Evolutionary conservation across 257 asterid genomes (phyloP).

Genomic region (Coffea eugenioides): DNA sequence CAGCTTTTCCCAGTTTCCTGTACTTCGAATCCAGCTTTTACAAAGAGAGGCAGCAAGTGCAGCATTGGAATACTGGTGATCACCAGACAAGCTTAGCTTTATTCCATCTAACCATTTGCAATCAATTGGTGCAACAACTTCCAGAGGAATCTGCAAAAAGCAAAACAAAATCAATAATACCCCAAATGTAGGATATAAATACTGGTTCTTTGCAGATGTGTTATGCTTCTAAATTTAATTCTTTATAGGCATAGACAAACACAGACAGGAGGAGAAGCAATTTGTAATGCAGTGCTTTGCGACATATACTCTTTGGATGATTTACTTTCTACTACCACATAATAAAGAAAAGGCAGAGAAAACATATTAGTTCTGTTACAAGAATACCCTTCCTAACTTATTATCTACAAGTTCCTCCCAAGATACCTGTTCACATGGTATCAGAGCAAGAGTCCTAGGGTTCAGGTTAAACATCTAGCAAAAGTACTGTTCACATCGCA

Average conservation of each 20-base stretch:
- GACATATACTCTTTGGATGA: background rate
- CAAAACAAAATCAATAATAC: constrained; percentile 4
- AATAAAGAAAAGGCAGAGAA: background rate
- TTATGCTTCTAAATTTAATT: constrained; percentile 7
- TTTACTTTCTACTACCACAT: background rate
- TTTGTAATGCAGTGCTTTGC: background rate
- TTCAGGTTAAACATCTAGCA: too few species aligned
- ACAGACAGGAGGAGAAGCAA: background rate
- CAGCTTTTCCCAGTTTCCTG: constrained; percentile 67
- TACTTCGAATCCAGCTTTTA: constrained; percentile 67
- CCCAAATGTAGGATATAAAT: background rate
- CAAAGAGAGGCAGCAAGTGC: constrained; percentile 86
- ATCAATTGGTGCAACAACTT: constrained; percentile 64
- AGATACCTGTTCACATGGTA: too few species aligned
- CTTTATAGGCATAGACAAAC: background rate
- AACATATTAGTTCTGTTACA: too few species aligned
- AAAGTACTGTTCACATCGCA: too few species aligned
- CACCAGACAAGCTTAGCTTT: constrained; percentile 76
- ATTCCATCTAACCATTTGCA: constrained; percentile 45
- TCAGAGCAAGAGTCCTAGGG: too few species aligned
- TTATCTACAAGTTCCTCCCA: too few species aligned
- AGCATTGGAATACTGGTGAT: constrained; percentile 81
- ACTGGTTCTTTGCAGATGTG: background rate
- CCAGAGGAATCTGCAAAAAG: constrained; percentile 60
- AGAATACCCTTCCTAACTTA: too few species aligned